Conservation (phyloP, 352 stramenopile species). For the Globisporangium echinulatum region DNA sequence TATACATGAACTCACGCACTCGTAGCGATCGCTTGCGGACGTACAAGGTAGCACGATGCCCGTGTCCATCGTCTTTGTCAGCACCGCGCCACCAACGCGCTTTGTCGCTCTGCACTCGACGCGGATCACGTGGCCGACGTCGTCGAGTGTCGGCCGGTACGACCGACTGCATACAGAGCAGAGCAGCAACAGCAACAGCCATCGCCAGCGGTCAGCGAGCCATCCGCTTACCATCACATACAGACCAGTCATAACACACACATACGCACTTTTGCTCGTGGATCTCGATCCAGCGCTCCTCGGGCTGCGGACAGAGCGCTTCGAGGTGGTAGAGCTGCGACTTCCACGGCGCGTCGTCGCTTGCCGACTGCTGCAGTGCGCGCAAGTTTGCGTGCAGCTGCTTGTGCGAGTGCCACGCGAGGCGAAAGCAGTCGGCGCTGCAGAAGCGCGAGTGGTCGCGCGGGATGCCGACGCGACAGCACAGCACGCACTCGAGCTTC, state of each 20-base stretch:
- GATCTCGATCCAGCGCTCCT: slow-evolving; percentile 58
- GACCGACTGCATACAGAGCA: slow-evolving; percentile 43
- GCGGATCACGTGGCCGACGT: slow-evolving; percentile 75
- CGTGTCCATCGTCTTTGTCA: slow-evolving; percentile 77
- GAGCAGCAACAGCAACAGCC: slow-evolving; percentile 7
- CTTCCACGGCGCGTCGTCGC: slow-evolving; percentile 36
- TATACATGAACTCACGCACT: too few relatives aligned
- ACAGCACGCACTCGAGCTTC: slow-evolving; percentile 68
- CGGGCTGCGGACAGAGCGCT: slow-evolving; percentile 38
- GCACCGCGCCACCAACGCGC: slow-evolving; percentile 33
- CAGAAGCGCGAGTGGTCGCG: slow-evolving; percentile 68
- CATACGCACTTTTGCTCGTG: slow-evolving; percentile 48
- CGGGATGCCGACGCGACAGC: slow-evolving; percentile 54
- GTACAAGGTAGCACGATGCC: slow-evolving; percentile 84
- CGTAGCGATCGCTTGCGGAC: slow-evolving; percentile 6
- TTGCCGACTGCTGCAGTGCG: slow-evolving; percentile 14
- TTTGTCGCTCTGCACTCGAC: slow-evolving; percentile 73
- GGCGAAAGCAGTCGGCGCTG: slow-evolving; percentile 55
- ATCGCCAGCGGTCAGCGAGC: too few relatives aligned
- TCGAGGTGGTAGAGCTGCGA: slow-evolving; percentile 56
- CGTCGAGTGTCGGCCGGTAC: slow-evolving; percentile 55
- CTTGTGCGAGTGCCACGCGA: slow-evolving; percentile 63
- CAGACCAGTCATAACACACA: neutral
- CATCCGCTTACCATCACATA: too few relatives aligned
- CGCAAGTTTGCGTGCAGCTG: slow-evolving; percentile 41